These are phyloP conservation scores for Fraxinus cuspidata DNA, from an alignment of 257 asterid species.

Conservation along the genomic window DNA sequence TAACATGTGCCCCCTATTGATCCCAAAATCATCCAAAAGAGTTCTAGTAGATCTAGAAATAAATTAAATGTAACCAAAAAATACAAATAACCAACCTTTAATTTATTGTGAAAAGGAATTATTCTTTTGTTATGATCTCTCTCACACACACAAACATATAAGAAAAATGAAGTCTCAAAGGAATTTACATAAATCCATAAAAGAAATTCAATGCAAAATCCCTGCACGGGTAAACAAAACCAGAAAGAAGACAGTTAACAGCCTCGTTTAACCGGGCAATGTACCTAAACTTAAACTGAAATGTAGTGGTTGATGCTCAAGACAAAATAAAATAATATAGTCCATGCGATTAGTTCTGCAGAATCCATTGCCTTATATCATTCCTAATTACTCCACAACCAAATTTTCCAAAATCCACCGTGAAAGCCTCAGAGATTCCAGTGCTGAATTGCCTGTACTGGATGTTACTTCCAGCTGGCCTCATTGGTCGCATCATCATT, in stretches of 20 bases:
- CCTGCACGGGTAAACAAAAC: neutral
- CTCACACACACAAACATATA: no score
- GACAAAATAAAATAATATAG: constrained; percentile 17
- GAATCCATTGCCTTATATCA: constrained; percentile 67
- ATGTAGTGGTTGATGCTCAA: neutral
- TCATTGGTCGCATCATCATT: constrained; percentile 51
- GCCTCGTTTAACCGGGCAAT: neutral
- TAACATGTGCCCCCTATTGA: no score
- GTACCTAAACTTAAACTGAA: neutral
- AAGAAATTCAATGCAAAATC: neutral
- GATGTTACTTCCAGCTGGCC: constrained; percentile 47
- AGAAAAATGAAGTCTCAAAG: neutral
- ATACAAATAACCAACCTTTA: no score
- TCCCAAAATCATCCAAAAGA: no score
- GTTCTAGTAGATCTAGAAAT: no score
- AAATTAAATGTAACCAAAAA: no score
- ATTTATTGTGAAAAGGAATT: no score
- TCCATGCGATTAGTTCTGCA: constrained; percentile 31
- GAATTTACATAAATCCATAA: neutral
- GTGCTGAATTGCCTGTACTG: constrained; percentile 58
- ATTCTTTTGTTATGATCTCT: no score
- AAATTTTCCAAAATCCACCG: constrained; percentile 29
- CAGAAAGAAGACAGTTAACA: neutral
- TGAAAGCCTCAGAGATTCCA: constrained; percentile 36
- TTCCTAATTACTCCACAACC: constrained; percentile 52